These are phyloP conservation scores for Xenoacremonium recifei DNA, from an alignment of 2,329 filamentous ascomycete genomes.

Conservation along the genomic window DNA sequence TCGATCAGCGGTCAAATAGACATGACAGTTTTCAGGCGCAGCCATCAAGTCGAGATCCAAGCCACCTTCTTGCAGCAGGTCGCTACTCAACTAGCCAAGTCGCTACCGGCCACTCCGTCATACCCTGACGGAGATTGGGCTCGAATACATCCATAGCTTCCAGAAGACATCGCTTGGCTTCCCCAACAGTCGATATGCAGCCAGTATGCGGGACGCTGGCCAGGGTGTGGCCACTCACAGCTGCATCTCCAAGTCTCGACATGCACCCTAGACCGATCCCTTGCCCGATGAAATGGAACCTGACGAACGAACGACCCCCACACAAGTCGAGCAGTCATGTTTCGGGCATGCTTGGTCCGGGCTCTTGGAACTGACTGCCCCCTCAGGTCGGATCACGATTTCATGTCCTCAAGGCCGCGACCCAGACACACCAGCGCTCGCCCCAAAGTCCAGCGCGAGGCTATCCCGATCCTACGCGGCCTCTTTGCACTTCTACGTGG, in stretches of 20 bases:
- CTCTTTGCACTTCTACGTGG: too few relatives aligned
- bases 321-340: constrained; percentile 1
- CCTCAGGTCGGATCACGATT: too few relatives aligned
- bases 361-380: too few relatives aligned
- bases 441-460: too few relatives aligned
- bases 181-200: constrained; percentile 9
- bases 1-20: too few relatives aligned
- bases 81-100: not conserved
- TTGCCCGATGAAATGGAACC: constrained; percentile 14
- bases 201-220: constrained; percentile 13
- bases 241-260: constrained; percentile 9
- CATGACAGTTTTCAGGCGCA: constrained; percentile 1
- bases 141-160: constrained; percentile 14
- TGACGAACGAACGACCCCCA: constrained; percentile 13
- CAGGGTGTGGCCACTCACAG: constrained; percentile 18
- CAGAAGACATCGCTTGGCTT: constrained; percentile 13
- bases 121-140: constrained; percentile 14
- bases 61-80: not conserved
- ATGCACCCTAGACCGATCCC: constrained; percentile 14
- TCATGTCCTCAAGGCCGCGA: too few relatives aligned
- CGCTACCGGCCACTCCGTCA: not conserved
- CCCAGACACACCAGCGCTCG: too few relatives aligned
- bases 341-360: not conserved
- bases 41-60: not conserved
- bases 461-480: too few relatives aligned